These are phyloP conservation scores for Blastobotrys serpentis DNA, from an alignment of 1,139 yeast species.

Conservation along the genomic window DNA sequence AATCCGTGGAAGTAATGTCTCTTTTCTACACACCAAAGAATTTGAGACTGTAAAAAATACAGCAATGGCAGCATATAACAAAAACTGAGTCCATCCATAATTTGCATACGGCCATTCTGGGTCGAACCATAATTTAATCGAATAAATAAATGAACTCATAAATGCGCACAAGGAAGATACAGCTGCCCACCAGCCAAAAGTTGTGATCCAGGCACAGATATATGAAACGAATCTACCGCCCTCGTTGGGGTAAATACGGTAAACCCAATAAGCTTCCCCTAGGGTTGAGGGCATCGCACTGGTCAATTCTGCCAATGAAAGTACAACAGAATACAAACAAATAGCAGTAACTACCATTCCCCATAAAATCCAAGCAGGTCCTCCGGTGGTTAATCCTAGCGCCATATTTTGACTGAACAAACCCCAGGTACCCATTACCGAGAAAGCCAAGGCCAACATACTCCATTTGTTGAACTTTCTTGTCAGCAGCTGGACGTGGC, in stretches of 20 bases:
- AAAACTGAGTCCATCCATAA: conserved; percentile 20
- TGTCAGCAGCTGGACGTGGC: conserved; percentile 21
- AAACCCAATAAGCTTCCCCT: conserved; percentile 23
- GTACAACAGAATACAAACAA: conserved; percentile 27
- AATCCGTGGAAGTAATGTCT: conserved; percentile 23
- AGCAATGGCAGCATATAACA: conserved; percentile 21
- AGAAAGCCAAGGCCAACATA: conserved; percentile 24
- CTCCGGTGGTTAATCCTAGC: conserved; percentile 29
- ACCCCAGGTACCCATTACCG: conserved; percentile 25
- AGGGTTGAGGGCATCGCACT: conserved; percentile 24
- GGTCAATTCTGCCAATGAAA: conserved; percentile 30
- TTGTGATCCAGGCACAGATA: conserved; percentile 25
- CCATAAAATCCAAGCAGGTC: conserved; percentile 30
- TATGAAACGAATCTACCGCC: conserved; percentile 24
- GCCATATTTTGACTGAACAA: conserved; percentile 25
- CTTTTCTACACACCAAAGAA: conserved; percentile 23
- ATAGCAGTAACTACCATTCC: conserved; percentile 25
- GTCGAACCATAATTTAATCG: conserved; percentile 19
- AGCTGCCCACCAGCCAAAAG: conserved; percentile 25
- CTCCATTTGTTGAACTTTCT: conserved; percentile 22
- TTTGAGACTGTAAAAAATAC: conserved; percentile 24
- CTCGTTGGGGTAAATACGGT: conserved; percentile 20
- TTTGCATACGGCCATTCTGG: conserved; percentile 20
- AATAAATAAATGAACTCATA: conserved; percentile 24
- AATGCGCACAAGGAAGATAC: conserved; percentile 26